phyloP scores from a whole-genome alignment of 2,329 filamentous ascomycete species.

The Coniella lustricola region DNA sequence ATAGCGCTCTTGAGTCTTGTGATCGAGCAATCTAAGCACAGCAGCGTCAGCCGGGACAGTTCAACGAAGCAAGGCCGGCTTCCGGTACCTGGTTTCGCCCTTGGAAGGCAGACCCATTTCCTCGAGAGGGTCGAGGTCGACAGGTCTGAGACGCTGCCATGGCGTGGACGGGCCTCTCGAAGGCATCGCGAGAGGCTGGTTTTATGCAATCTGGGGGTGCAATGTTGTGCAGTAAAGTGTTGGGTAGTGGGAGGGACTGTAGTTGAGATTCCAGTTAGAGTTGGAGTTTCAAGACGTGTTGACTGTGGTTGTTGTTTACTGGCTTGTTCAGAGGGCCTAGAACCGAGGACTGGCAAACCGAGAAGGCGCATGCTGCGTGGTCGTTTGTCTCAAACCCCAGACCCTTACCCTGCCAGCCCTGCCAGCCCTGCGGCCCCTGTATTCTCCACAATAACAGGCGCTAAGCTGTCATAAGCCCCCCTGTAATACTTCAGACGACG shows the following conservation, averaged over 20 bases:
- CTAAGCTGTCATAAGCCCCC: no score
- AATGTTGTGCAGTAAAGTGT: no score
- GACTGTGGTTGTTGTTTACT: no score
- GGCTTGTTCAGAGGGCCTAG: no score
- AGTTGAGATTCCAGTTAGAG: not conserved
- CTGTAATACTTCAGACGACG: no score
- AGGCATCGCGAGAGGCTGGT: constrained; percentile 8
- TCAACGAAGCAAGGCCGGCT: not conserved
- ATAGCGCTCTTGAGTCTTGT: constrained; percentile 75
- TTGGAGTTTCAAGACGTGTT: no score
- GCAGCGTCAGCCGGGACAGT: constrained; percentile 2
- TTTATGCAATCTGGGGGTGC: no score
- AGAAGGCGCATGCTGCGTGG: no score
- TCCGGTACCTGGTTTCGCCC: constrained; percentile 69
- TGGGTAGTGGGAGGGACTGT: not conserved
- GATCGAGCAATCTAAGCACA: constrained; percentile 55
- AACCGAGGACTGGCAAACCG: no score
- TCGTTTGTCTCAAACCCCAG: not conserved
- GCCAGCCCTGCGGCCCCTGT: no score
- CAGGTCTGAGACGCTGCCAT: constrained; percentile 67
- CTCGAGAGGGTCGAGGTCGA: constrained; percentile 70
- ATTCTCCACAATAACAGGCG: no score
- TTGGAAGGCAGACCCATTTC: constrained; percentile 82
- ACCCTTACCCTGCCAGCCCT: no score
- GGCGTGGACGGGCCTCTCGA: constrained; percentile 35